Percentiles rank a stretch among this genome's conserved stretches.
phyloP scores from a whole-genome alignment of 163 green algal genomes.

The Trebouxia gelatinosa region DNA sequence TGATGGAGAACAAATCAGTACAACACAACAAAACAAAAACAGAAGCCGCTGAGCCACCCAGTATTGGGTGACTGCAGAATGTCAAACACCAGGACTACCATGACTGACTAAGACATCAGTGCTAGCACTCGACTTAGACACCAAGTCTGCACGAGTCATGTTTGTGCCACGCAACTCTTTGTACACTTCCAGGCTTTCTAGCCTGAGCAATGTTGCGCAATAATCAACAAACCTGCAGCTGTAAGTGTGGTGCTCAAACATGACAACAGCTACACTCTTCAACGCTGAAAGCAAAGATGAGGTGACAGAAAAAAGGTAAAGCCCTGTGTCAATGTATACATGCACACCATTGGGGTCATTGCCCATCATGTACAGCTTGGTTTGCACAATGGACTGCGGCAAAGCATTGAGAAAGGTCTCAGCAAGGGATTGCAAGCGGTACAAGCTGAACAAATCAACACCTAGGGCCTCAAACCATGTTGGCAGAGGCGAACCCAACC shows the following conservation, averaged over 20 bases:
- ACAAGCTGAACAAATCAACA: background rate
- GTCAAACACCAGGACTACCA: no score
- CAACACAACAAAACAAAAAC: no score
- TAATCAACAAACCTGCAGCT: background rate
- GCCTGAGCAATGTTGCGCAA: background rate
- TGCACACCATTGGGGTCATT: conserved; percentile 8
- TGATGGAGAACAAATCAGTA: no score
- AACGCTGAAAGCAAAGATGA: background rate
- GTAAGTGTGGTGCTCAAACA: background rate
- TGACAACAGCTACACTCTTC: background rate
- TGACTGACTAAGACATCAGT: no score
- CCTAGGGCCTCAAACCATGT: no score
- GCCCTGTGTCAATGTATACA: background rate
- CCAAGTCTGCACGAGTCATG: no score
- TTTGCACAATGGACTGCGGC: background rate
- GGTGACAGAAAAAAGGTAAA: background rate
- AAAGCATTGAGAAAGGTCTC: conserved; percentile 8
- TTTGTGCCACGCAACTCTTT: no score
- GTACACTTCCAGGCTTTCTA: background rate
- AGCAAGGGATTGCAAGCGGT: background rate
- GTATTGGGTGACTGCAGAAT: no score
- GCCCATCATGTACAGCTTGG: conserved; percentile 3
- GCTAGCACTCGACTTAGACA: no score
- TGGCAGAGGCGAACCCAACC: no score
- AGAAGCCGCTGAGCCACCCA: no score